Conservation (phyloP, 225 moss, liverwort and hornwort genomes). For the Climacium dendroides region DNA sequence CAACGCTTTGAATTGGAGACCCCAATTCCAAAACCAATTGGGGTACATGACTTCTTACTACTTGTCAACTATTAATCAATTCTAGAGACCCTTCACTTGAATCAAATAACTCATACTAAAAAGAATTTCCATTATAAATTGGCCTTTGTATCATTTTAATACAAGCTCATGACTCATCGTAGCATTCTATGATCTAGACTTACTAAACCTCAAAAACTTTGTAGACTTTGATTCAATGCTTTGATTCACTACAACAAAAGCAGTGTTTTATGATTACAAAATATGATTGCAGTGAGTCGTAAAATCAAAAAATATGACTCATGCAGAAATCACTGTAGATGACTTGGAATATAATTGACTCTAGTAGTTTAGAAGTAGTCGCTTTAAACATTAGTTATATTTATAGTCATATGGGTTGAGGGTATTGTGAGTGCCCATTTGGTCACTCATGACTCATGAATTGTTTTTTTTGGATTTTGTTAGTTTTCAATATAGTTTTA, state of each 20-base stretch:
- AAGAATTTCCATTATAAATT: background rate
- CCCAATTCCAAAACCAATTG: background rate
- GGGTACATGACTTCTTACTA: rapidly evolving
- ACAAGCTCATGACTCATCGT: background rate
- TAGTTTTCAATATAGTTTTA: too few species aligned
- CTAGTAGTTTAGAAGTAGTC: too few species aligned
- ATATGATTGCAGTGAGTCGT: background rate
- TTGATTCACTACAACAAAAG: too few species aligned
- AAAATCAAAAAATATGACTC: too few species aligned
- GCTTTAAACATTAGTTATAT: too few species aligned
- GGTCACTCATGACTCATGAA: too few species aligned
- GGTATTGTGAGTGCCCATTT: too few species aligned
- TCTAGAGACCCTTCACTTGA: rapidly evolving
- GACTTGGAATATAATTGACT: too few species aligned
- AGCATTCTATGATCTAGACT: background rate
- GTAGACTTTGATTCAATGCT: background rate
- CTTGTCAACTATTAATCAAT: background rate
- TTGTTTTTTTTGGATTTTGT: too few species aligned
- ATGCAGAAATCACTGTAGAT: too few species aligned
- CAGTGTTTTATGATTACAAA: too few species aligned
- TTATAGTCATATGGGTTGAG: too few species aligned
- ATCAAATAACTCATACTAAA: background rate
- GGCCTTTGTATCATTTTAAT: background rate
- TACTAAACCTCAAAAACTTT: background rate
- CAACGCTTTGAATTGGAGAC: rapidly evolving